Percentiles rank a stretch among this genome's conserved stretches.
Evolutionary conservation across 441 rosid genomes (phyloP).

Genomic region (Flueggea neowawraea): DNA sequence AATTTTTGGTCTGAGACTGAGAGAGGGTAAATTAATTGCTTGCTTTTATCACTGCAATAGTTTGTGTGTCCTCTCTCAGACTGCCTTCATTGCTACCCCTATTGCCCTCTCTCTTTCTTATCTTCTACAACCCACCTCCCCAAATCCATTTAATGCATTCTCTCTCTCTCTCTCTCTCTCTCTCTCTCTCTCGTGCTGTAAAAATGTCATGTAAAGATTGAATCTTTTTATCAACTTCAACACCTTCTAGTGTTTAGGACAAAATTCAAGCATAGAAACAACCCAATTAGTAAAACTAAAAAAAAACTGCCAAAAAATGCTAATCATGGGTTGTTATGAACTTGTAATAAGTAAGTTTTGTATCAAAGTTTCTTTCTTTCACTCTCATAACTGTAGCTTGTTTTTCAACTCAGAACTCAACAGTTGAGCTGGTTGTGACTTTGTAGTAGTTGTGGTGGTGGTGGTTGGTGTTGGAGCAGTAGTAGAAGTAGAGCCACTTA

Average conservation of each 20-base stretch:
- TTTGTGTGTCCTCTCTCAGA: slow-evolving; percentile 30
- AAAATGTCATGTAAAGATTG: background rate
- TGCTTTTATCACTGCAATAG: slow-evolving; percentile 52
- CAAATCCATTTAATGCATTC: slow-evolving; percentile 50
- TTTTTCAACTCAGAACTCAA: slow-evolving; percentile 28
- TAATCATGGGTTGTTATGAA: too few species aligned
- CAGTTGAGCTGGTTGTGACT: slow-evolving; percentile 20
- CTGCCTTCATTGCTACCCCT: slow-evolving; percentile 29
- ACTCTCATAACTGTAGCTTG: slow-evolving; percentile 29
- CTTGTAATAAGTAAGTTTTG: too few species aligned
- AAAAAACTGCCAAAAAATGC: too few species aligned
- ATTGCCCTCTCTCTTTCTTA: background rate
- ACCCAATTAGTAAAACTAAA: too few species aligned
- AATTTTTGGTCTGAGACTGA: slow-evolving; percentile 29
- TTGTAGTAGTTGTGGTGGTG: slow-evolving; percentile 3
- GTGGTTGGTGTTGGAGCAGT: slow-evolving; percentile 15
- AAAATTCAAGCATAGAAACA: too few species aligned
- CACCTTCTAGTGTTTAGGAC: too few species aligned
- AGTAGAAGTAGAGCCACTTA: slow-evolving; percentile 2
- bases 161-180: slow-evolving; percentile 24
- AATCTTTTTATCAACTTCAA: too few species aligned
- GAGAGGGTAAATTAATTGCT: slow-evolving; percentile 37
- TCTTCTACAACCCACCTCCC: slow-evolving; percentile 29
- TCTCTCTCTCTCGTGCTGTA: slow-evolving; percentile 21
- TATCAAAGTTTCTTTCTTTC: background rate